Evolutionary conservation across 2,329 filamentous ascomycete genomes (phyloP).

Genomic region (Aspergillus sp.): DNA sequence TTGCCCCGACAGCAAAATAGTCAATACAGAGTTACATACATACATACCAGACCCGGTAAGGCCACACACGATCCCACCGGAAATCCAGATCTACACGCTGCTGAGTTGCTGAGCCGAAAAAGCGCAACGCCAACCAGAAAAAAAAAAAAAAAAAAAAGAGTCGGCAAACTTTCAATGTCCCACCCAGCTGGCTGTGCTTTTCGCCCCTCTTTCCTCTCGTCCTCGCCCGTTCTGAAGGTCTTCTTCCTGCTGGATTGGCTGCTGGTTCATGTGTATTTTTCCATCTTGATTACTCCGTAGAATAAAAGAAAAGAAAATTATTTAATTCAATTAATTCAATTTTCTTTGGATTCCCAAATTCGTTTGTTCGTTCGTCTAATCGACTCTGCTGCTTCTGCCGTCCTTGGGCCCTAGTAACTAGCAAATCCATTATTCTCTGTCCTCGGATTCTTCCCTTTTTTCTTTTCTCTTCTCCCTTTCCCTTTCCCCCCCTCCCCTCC

Average conservation of each 20-base stretch:
- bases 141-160: neutral
- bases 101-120: neutral
- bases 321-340: neutral
- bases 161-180: conserved; percentile 23
- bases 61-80: conserved; percentile 10
- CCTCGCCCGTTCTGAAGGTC: conserved; percentile 3
- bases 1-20: too few species aligned
- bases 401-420: conserved; percentile 23
- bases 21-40: too few species aligned
- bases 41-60: conserved; percentile 4
- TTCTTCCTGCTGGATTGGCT: conserved; percentile 1
- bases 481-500: conserved; percentile 15
- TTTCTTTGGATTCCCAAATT: neutral
- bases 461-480: conserved; percentile 15
- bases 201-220: conserved; percentile 20
- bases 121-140: conserved; percentile 2
- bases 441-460: conserved; percentile 15
- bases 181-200: conserved; percentile 14
- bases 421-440: conserved; percentile 18
- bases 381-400: conserved; percentile 15
- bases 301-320: neutral
- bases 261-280: conserved; percentile 6
- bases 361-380: conserved; percentile 25
- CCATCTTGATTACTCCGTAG: neutral
- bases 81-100: conserved; percentile 17